A percentile compares a stretch with the other conserved stretches of the same genome.
Conservation (phyloP, 768 basidiomycete species). For the Chalciporus sphaerocephalus region DNA sequence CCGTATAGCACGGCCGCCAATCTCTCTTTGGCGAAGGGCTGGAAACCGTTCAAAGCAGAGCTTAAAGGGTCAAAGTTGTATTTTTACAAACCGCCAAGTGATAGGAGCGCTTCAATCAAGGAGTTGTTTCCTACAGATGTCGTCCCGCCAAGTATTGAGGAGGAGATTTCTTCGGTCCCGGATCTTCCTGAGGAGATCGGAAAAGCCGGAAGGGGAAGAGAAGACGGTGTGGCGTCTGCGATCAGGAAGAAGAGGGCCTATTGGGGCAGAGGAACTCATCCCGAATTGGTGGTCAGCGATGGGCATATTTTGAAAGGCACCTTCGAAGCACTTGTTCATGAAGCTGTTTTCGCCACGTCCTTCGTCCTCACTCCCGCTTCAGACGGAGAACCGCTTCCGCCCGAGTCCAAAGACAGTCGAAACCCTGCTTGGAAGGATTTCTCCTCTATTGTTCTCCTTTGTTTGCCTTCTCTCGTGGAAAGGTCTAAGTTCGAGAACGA, state of each 20-base stretch:
- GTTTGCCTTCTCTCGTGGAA: conserved; percentile 54
- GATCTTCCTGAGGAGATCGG: conserved; percentile 27
- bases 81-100: conserved; percentile 80
- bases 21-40: conserved; percentile 54
- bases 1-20: conserved; percentile 32
- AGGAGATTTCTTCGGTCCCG: conserved; percentile 31
- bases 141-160: conserved; percentile 51
- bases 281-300: conserved; percentile 50
- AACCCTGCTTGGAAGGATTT: conserved; percentile 56
- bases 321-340: conserved; percentile 77
- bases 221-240: conserved; percentile 25
- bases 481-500: conserved; percentile 63
- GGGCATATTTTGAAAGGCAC: conserved; percentile 57
- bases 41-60: conserved; percentile 85
- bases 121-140: conserved; percentile 69
- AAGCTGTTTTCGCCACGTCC: conserved; percentile 73
- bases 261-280: conserved; percentile 76
- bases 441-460: conserved; percentile 56
- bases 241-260: conserved; percentile 61
- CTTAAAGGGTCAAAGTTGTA: conserved; percentile 81
- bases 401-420: conserved; percentile 17
- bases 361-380: conserved; percentile 34
- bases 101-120: conserved; percentile 59
- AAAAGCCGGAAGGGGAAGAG: conserved; percentile 32
- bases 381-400: conserved; percentile 15